Base-by-base conservation (phyloP, 495 filamentous ascomycete species). In the Penicillium arizonense region DNA sequence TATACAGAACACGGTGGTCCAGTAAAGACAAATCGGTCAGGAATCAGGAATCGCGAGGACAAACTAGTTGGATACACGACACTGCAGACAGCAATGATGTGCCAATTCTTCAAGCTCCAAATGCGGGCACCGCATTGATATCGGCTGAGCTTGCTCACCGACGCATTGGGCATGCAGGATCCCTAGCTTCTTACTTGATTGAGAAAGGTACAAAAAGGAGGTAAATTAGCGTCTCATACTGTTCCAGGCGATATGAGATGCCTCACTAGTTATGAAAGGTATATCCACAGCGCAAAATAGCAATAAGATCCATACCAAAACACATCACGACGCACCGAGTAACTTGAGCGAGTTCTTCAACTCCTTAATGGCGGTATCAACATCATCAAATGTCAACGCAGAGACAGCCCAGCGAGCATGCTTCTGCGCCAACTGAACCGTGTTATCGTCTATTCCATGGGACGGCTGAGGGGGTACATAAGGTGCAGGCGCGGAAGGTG, bases 361-460 rank as follows among this genome's bases (percentile, higher is more conserved):
- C 61, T 98, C 92, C 65, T 85, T 87, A 5, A 97, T 86, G 1
- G 94, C 94, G 1, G 95, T 98, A 21, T 85, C 74, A 9, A 96
- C 87, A 72, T 98, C 94, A 62, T 98, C 94, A 69, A 97, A 98
- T 64, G 96, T 94, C 46, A 98, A 72, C 5, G 94, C 94, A 18
- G 94, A 97, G 30, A 97, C 92, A 0, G 94, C 95, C 92, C 92
- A 98, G 62, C 87, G 90, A 0, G 94, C 93, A 74, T 96, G 94
- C 60, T 97, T 98, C 66, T 96, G 91, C 9, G 94, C 94, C 53
- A 82, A 77, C 3, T 80, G 62, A 28, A 96, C 88, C 3, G 88
- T 76, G 54, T 83, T 77, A 62, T 96, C 91, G 64, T 97, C 91
- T 0, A 77, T 67, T 7, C 62, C 37, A 32, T 70, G 65, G 16